These are phyloP conservation scores for Gossypium bickii DNA, from an alignment of 345 rosid species.

Conservation along the genomic window DNA sequence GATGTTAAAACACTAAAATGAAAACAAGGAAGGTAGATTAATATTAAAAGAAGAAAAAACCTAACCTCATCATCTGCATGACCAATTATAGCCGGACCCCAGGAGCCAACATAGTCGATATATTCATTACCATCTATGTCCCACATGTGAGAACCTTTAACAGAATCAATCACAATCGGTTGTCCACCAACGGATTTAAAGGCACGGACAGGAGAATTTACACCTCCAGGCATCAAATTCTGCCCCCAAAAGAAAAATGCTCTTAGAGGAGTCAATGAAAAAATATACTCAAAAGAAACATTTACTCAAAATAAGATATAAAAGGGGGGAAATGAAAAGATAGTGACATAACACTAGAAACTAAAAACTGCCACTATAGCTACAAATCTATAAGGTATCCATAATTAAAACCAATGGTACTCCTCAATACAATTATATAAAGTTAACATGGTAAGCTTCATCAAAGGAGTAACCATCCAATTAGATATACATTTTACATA, in stretches of 20 bases:
- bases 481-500: too few relatives aligned
- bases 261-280: background rate
- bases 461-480: too few relatives aligned
- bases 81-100: conserved; percentile 98
- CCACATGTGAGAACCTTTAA: conserved; percentile 91
- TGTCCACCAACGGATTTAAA: conserved; percentile 97
- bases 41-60: background rate
- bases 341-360: background rate
- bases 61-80: conserved; percentile 90
- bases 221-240: conserved; percentile 98
- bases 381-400: background rate
- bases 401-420: background rate
- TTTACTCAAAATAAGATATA: too few relatives aligned
- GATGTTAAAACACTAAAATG: background rate
- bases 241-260: conserved; percentile 16
- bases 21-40: background rate
- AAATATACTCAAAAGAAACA: background rate
- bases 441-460: background rate
- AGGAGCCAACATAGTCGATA: conserved; percentile 92
- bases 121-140: conserved; percentile 96
- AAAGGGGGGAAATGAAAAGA: background rate
- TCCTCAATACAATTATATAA: background rate
- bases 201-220: conserved; percentile 92
- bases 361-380: background rate
- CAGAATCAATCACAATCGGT: conserved; percentile 79